Evolutionary conservation across 2,329 filamentous ascomycete species (phyloP), one percentile per base, ranked within the genome.

Genomic region (Penicillium sp.): DNA sequence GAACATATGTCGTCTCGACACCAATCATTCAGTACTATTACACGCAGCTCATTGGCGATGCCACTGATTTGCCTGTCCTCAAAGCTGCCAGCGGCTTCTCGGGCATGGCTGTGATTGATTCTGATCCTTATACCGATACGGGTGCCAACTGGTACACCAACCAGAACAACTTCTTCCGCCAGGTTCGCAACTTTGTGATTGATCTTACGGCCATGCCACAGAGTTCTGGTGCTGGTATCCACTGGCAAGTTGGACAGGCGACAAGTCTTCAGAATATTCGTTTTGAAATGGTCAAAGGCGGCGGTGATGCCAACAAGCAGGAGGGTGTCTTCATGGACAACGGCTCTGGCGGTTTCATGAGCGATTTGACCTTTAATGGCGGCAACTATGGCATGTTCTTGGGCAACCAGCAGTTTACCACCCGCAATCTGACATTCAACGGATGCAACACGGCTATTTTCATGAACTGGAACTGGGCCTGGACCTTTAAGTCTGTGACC

Each of bases 381-480:
- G 91, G 91, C 61, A 83, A 83, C 63, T 85, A 86, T 63, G 90
- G 91, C 55, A 86, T 86, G 63, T 93, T 90, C 75, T 78, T 93
- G 24, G 91, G 91, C 50, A 91, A 86, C 74, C 91, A 96, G 75
- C 91, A 96, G 74, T 94, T 93, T 74, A 93, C 90, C 40, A 87
- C 86, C 26, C 87, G 90, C 63, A 94, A 95, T 74, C 68, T 94
- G 69, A 88, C 82, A 35, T 95, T 95, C 81, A 90, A 89, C 70
- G 81, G 83, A 71, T 92, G 89, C 78, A 82, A 90, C 68, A 95
- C 90, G 1, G 91, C 89, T 60, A 85, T 96, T 61, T 90, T 83
- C 75, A 88, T 94, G 85, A 91, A 91, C 79, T 96, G 91, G 91
- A 90, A 93, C 77, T 96, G 91, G 91, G 79, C 85, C 18, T 95